Base-by-base conservation (phyloP, 345 rosid species). In the Gossypium herbaceum region DNA sequence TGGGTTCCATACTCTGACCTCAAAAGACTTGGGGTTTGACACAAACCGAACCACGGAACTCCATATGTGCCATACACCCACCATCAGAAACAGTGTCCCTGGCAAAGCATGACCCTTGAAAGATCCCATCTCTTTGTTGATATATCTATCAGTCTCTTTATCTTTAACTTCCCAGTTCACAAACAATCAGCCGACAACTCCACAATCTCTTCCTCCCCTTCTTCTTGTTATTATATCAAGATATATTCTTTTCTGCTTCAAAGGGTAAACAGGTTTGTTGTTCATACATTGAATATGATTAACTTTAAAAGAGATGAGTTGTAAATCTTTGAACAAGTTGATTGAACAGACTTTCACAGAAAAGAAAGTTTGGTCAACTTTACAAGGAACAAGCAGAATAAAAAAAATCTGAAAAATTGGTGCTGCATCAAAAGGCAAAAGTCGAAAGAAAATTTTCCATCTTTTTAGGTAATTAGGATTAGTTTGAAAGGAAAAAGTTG, bases 41-140 rank as follows among this genome's bases (percentile, higher is more conserved):
- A 77, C 82, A 80, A 81, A 85, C 48, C 97, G 76, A 79, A 88
- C 75, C 76, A 92, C 78, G 56, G 92, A 78, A 73, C 94, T 81
- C 97, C 97, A 92, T 43, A 86, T 77, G 78, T 92, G 98, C 98
- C 98, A 94, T 1, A 88, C 77, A 51, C 97, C 97, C 68, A 94
- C 88, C 55, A 86, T 70, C 12, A 92, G 76, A 76, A 94, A 94
- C 84, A 94, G 63, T 16, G 97, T 84, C 51, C 98, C 98, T 0
- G 98, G 98, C 39, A 94, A 61, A 79, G 75, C 95, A 85, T 94
- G 98, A 44, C 98, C 98, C 76, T 88, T 86, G 84, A 92, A 94
- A 77, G 98, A 94, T 64, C 98, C 98, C 98, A 94, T 94, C 74
- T 62, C 17, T 61, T 17, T 47, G 55, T 15, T 11, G 22, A 58